A percentile compares a stretch with the other conserved stretches of the same genome.
These are phyloP conservation scores for Apophysomyces trapeziformis DNA, from an alignment of 371 early-diverging fungal genomes.

Conservation along the genomic window DNA sequence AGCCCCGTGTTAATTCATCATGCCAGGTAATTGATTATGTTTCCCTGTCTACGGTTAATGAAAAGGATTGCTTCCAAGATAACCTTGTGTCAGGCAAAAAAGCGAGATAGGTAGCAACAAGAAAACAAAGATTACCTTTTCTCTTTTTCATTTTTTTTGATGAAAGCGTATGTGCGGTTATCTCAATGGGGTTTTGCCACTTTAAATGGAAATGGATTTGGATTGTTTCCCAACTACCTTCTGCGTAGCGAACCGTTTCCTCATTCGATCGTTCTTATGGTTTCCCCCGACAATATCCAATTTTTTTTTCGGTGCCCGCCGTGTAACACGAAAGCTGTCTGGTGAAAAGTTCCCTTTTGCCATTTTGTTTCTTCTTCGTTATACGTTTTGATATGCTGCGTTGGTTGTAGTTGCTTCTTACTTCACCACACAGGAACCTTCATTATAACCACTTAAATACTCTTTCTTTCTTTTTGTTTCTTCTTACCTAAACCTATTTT, in stretches of 20 bases:
- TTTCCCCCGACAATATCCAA: neutral
- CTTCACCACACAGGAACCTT: neutral
- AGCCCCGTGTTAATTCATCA: no score
- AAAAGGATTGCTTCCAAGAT: no score
- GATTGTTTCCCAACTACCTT: no score
- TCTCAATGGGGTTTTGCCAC: no score
- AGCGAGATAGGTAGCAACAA: no score
- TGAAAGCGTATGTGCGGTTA: no score
- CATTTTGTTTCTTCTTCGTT: neutral
- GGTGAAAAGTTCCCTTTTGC: conserved; percentile 3
- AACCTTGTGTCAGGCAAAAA: no score
- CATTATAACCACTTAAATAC: neutral
- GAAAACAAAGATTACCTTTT: no score
- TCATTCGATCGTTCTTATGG: neutral
- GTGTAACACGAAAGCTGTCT: conserved; percentile 2
- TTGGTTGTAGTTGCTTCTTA: conserved; percentile 5
- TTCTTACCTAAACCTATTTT: neutral
- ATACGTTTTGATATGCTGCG: conserved; percentile 1
- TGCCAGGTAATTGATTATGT: no score
- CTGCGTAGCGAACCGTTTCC: neutral
- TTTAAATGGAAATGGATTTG: no score
- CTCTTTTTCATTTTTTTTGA: no score
- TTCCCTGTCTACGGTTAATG: no score
- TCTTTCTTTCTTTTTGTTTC: neutral
- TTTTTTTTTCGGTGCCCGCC: conserved; percentile 1